A percentile compares a stretch with the other conserved stretches of the same genome.
Conservation (phyloP, 148 eudicot genomes). For the Camellia sinensis region DNA sequence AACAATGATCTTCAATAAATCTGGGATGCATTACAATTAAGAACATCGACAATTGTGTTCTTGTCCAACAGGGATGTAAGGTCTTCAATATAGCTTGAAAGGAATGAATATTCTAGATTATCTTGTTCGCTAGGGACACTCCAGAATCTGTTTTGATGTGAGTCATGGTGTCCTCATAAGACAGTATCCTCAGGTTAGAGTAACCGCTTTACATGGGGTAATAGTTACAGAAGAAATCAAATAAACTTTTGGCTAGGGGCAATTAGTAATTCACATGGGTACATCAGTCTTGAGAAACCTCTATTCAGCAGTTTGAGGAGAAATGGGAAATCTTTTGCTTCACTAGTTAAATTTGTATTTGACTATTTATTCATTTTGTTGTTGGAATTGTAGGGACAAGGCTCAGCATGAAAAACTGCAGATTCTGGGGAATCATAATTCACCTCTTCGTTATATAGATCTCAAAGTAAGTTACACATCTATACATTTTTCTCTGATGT, state of each 20-base stretch:
- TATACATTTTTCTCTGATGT: not conserved
- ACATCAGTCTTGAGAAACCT: not conserved
- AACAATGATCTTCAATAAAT: not conserved
- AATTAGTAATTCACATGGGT: not conserved
- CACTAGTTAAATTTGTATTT: not conserved
- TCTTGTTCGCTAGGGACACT: not conserved
- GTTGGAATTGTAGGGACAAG: slow-evolving; percentile 57
- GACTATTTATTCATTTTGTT: slow-evolving; percentile 3
- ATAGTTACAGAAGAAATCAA: not conserved
- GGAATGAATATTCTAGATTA: not conserved
- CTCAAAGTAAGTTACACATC: slow-evolving; percentile 56
- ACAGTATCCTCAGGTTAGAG: not conserved
- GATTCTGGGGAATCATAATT: slow-evolving; percentile 57
- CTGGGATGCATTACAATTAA: slow-evolving; percentile 1
- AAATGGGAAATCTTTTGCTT: slow-evolving; percentile 18
- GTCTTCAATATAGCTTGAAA: not conserved
- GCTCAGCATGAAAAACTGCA: slow-evolving; percentile 51
- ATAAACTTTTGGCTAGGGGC: not conserved
- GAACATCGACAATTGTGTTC: not conserved
- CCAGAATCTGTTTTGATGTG: not conserved
- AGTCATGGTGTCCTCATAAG: not conserved
- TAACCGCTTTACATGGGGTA: not conserved
- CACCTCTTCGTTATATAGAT: slow-evolving; percentile 60
- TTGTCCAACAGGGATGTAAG: not conserved
- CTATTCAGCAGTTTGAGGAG: slow-evolving; percentile 6